A percentile compares a stretch with the other conserved stretches of the same genome.
These are phyloP conservation scores for Phytophthora cactorum DNA, from an alignment of 352 stramenopile genomes.

Conservation along the genomic window DNA sequence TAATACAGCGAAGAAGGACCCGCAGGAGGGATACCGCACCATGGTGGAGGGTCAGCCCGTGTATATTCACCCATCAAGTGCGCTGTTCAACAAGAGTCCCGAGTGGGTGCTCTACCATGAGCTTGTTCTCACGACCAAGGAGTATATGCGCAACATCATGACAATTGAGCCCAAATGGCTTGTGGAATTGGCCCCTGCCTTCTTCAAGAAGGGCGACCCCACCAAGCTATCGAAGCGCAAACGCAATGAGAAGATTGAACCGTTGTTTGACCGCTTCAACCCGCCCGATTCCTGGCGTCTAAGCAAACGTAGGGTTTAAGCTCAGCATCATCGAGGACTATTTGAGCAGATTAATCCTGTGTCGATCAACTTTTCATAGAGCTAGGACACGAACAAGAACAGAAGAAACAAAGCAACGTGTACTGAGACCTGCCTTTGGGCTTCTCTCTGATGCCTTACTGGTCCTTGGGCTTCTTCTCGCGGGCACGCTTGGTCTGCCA, in stretches of 20 bases:
- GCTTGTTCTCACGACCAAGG: conserved; percentile 94
- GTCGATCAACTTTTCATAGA: not conserved
- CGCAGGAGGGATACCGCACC: conserved; percentile 98
- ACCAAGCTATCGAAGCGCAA: conserved; percentile 99
- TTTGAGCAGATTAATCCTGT: not conserved
- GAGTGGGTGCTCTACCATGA: conserved; percentile 99
- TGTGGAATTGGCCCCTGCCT: conserved; percentile 95
- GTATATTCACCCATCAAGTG: conserved; percentile 98
- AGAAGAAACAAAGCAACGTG: conserved; percentile 4
- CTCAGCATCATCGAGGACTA: conserved; percentile 1
- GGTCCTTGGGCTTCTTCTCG: conserved; percentile 67
- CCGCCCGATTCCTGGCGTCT: conserved; percentile 97
- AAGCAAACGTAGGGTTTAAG: conserved; percentile 94
- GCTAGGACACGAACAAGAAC: no score
- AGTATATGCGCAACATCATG: conserved; percentile 99
- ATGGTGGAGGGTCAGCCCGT: conserved; percentile 98
- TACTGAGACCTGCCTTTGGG: not conserved
- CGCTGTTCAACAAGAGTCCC: conserved; percentile 99
- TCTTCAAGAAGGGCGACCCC: conserved; percentile 97
- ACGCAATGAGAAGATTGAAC: conserved; percentile 99
- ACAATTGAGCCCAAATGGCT: conserved; percentile 99
- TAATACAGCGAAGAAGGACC: conserved; percentile 99
- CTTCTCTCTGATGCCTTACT: conserved; percentile 32
- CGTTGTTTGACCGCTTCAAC: conserved; percentile 98
- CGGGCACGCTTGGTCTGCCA: conserved; percentile 54